A percentile compares a stretch with the other conserved stretches of the same genome.
These are phyloP conservation scores for Cutaneotrichosporon arboriforme DNA, from an alignment of 1,284 basidiomycete species.

Conservation along the genomic window DNA sequence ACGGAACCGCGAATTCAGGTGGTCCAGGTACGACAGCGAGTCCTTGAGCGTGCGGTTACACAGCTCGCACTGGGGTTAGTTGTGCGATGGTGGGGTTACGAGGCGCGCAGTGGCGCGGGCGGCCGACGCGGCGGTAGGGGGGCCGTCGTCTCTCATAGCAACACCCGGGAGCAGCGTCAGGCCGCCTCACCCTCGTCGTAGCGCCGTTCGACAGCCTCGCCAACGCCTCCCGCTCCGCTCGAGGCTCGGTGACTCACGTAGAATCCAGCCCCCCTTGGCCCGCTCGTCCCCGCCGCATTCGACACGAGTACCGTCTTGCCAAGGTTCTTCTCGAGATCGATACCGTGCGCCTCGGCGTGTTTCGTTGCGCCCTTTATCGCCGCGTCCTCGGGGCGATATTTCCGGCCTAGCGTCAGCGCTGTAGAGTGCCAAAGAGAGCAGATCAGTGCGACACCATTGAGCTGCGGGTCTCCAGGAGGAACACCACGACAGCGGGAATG, in stretches of 20 bases:
- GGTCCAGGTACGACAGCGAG: conserved; percentile 86
- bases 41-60: conserved; percentile 92
- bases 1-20: conserved; percentile 84
- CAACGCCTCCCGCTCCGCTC: not conserved
- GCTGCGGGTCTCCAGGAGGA: too few species aligned
- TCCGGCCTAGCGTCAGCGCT: conserved; percentile 60
- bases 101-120: too few species aligned
- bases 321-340: conserved; percentile 86
- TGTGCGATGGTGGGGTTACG: too few species aligned
- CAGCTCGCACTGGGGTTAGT: conserved; percentile 59
- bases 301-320: conserved; percentile 82
- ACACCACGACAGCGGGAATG: too few species aligned
- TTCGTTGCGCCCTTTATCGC: conserved; percentile 78
- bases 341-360: conserved; percentile 72
- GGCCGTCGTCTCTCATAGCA: too few species aligned
- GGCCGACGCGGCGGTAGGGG: too few species aligned
- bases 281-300: conserved; percentile 59
- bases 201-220: too few species aligned
- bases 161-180: too few species aligned
- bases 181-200: too few species aligned
- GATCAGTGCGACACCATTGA: too few species aligned
- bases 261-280: conserved; percentile 84
- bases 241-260: conserved; percentile 48
- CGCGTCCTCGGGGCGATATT: conserved; percentile 60
- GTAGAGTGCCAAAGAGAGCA: too few species aligned